Conservation (phyloP, 2,329 filamentous ascomycete species). For the Ophiosphaerella narmari region DNA sequence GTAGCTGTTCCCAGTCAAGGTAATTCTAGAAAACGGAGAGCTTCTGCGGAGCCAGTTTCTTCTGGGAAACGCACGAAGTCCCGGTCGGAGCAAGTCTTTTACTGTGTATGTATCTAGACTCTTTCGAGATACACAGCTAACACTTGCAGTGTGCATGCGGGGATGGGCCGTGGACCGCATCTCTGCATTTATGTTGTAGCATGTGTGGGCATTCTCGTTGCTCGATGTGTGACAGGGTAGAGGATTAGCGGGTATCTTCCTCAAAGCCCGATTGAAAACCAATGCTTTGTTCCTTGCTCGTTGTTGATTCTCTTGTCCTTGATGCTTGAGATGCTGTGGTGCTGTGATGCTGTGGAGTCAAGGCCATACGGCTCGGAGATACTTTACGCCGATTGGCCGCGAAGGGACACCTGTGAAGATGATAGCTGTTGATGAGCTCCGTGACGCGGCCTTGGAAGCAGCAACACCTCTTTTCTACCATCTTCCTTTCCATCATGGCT, state of each 20-base stretch:
- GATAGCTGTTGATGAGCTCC: constrained; percentile 34
- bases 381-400: constrained; percentile 26
- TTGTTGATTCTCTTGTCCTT: no score
- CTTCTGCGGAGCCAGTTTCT: not conserved
- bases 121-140: not conserved
- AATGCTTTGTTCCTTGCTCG: no score
- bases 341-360: not conserved
- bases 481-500: constrained; percentile 43
- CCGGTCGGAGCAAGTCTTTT: not conserved
- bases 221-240: not conserved
- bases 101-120: constrained; percentile 9
- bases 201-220: constrained; percentile 10
- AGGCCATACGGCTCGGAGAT: constrained; percentile 14
- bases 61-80: not conserved
- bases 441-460: constrained; percentile 42
- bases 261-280: no score
- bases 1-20: not conserved
- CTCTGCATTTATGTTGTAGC: constrained; percentile 6
- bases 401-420: constrained; percentile 30
- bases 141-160: constrained; percentile 7
- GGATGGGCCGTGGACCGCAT: not conserved
- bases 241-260: no score
- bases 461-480: constrained; percentile 29
- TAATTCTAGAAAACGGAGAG: not conserved
- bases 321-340: no score